These are phyloP conservation scores for Meredithiella fracta DNA, from an alignment of 2,329 filamentous ascomycete species.

Conservation along the genomic window DNA sequence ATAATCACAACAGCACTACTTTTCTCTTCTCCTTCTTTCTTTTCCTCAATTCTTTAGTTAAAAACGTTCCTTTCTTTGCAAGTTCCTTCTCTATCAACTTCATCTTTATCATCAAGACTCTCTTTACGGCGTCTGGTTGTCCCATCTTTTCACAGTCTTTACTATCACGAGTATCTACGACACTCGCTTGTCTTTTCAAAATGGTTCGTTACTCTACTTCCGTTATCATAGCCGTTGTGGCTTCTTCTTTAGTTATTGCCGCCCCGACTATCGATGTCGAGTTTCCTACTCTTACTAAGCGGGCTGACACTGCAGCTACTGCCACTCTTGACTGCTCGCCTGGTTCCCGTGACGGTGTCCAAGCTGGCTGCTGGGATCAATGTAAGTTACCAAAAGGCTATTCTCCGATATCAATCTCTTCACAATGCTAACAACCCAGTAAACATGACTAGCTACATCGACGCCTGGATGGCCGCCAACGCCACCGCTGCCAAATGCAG, in stretches of 20 bases:
- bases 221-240: background rate
- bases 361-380: slow-evolving; percentile 10
- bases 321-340: slow-evolving; percentile 6
- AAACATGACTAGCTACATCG: slow-evolving; percentile 17
- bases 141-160: background rate
- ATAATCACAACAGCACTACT: background rate
- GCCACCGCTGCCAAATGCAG: slow-evolving; percentile 18
- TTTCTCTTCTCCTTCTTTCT: background rate
- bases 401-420: background rate
- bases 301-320: background rate
- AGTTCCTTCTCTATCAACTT: background rate
- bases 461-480: slow-evolving; percentile 18
- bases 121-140: background rate
- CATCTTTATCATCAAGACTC: background rate
- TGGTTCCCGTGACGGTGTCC: slow-evolving; percentile 1
- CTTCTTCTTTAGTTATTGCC: background rate
- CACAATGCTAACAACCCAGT: slow-evolving; percentile 7
- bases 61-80: slow-evolving; percentile 1
- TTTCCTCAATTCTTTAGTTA: background rate
- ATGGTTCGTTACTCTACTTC: slow-evolving; percentile 4
- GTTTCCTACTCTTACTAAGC: background rate
- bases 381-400: slow-evolving; percentile 2
- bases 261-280: background rate
- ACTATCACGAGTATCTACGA: background rate
- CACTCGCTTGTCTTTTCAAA: background rate